Evolutionary conservation across 495 filamentous ascomycete species (phyloP).

Genomic region (Achaetomiella virescens): DNA sequence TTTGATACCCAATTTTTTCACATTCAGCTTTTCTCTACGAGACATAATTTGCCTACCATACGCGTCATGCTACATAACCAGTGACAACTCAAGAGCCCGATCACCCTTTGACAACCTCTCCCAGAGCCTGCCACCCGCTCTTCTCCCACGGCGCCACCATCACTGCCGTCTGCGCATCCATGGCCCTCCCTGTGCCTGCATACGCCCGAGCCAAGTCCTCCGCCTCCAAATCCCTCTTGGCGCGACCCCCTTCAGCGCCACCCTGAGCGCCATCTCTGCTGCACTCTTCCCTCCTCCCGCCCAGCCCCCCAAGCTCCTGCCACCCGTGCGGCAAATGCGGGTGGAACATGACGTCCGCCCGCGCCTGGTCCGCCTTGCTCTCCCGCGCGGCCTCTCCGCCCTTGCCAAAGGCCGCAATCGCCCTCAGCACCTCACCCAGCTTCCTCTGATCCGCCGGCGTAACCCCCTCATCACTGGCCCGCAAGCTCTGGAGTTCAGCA

Average conservation of each 20-base stretch:
- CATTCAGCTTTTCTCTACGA: not conserved
- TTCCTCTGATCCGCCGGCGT: slow-evolving; percentile 40
- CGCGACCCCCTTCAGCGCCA: slow-evolving; percentile 65
- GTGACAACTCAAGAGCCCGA: not conserved
- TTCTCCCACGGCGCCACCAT: slow-evolving; percentile 75
- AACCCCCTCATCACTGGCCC: slow-evolving; percentile 50
- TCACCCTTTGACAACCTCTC: slow-evolving; percentile 21
- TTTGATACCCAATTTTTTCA: not conserved
- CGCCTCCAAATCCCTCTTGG: slow-evolving; percentile 59
- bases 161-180: slow-evolving; percentile 69
- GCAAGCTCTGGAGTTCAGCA: slow-evolving; percentile 65
- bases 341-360: slow-evolving; percentile 67
- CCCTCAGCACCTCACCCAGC: slow-evolving; percentile 42
- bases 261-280: slow-evolving; percentile 72
- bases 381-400: slow-evolving; percentile 24
- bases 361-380: slow-evolving; percentile 47
- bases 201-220: slow-evolving; percentile 68
- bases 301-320: slow-evolving; percentile 57
- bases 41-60: no score
- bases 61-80: no score
- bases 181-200: slow-evolving; percentile 62
- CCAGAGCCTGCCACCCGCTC: slow-evolving; percentile 54
- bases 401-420: slow-evolving; percentile 32
- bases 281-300: slow-evolving; percentile 48
- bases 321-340: slow-evolving; percentile 73